A percentile compares a stretch with the other conserved stretches of the same genome.
phyloP scores from a whole-genome alignment of 768 basidiomycete genomes.

The Sarcomyxa edulis region DNA sequence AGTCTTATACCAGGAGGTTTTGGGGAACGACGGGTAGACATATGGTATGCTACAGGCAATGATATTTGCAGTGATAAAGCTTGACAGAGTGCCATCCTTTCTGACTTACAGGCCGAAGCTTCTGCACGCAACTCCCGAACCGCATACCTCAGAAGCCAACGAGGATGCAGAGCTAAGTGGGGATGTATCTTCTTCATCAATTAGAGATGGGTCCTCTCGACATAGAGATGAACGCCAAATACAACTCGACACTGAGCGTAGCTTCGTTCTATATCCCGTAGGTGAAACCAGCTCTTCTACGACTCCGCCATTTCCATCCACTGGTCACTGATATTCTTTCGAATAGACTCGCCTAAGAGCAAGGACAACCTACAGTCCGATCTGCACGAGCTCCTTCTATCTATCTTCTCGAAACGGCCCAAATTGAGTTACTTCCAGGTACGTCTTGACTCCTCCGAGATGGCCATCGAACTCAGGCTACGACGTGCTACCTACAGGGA shows the following conservation, averaged over 20 bases:
- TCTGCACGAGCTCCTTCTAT: conserved; percentile 68
- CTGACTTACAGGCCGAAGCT: conserved; percentile 12
- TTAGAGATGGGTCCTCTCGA: conserved; percentile 10
- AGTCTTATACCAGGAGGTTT: conserved; percentile 45
- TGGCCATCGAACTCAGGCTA: neutral
- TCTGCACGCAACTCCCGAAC: conserved; percentile 8
- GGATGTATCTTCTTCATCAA: no score
- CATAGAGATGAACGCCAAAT: conserved; percentile 88
- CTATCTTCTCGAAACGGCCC: conserved; percentile 68
- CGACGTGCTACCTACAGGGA: conserved; percentile 58
- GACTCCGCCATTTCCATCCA: conserved; percentile 1
- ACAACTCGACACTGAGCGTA: conserved; percentile 82
- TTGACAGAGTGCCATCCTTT: no score
- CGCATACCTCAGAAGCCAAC: conserved; percentile 1
- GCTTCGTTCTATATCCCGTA: conserved; percentile 90
- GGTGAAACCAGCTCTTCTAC: conserved; percentile 49
- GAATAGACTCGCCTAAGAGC: conserved; percentile 21
- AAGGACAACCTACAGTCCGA: conserved; percentile 57
- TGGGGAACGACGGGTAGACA: conserved; percentile 30
- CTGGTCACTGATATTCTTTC: conserved; percentile 1
- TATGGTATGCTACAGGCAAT: conserved; percentile 40
- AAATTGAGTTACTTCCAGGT: conserved; percentile 84
- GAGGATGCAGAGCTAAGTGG: no score
- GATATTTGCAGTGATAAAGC: no score
- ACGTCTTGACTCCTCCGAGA: neutral